Evolutionary conservation across 1,284 basidiomycete genomes (phyloP), one percentile per base, ranked within the genome.

Genomic region (Microbotryum intermedium): DNA sequence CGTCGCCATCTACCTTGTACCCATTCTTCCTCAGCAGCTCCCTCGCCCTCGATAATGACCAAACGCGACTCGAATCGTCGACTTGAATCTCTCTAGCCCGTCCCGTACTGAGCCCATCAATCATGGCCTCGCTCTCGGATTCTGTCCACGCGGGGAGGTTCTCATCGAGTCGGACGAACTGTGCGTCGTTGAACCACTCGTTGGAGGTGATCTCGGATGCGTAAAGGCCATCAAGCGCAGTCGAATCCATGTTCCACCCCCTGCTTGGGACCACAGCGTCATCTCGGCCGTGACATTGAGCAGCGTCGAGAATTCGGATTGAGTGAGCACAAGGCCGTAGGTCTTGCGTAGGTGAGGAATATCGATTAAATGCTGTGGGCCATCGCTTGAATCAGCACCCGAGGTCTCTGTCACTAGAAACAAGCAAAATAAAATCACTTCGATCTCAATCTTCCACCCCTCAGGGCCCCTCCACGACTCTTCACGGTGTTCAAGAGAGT

Each of bases 281-380:
- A 30, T 30, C 29, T 30, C 29, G 6, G 29, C 6, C 29, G 29
- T 30, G 26, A 62, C 25, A 6, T 21, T 11, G 57, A 56, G 50
- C 18, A 62, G 54, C 44, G 25, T 30, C n/a, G 56, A 50, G 47
- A 53, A 62, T 26, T 62, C 61, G 25, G 42, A 30, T 50, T 53
- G 48, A 16, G 58, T 59, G 21, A 62, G 53, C 29, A 62, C 28
- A n/a, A 58, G 57, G 16, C 61, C 61, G 57, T 57, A 62, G 6
- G 72, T 68, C 46, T 69, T 60, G 25, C 73, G 76, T 10, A 80
- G 71, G 59, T 76, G 74, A 0, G 78, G 74, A n/a, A 81, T 49
- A 68, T 81, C 77, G 58, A 81, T 70, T 78, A 81, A 80, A 30
- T 63, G 45, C 59, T 66, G 64, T 23, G 16, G 21, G 5, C 2